A percentile compares a stretch with the other conserved stretches of the same genome.
Evolutionary conservation across 176 grass and related monocot species (phyloP).

Genomic region (Zea luxurians): DNA sequence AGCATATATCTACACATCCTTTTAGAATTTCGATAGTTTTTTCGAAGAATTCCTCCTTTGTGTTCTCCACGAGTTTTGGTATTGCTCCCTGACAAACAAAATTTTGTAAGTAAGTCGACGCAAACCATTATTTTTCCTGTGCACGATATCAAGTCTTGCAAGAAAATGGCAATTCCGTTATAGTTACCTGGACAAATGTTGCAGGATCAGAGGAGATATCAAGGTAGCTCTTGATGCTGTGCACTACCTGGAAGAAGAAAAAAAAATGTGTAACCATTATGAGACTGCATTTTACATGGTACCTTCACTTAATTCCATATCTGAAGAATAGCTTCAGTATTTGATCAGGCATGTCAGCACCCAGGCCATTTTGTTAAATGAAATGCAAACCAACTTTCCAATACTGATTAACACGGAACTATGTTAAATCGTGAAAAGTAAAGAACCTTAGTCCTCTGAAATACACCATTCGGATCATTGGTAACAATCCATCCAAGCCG

Average conservation of each 20-base stretch:
- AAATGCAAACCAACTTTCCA: neutral
- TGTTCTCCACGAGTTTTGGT: constrained; percentile 49
- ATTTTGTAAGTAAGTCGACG: neutral
- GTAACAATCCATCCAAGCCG: constrained; percentile 78
- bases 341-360: neutral
- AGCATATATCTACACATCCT: constrained; percentile 47
- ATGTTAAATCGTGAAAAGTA: neutral
- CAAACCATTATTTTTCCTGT: neutral
- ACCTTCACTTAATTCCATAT: neutral
- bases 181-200: constrained; percentile 69
- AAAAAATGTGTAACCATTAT: neutral
- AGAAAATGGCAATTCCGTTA: neutral
- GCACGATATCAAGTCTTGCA: neutral
- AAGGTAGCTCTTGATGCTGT: constrained; percentile 63
- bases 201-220: constrained; percentile 57
- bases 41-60: constrained; percentile 59
- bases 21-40: constrained; percentile 33
- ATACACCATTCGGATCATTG: constrained; percentile 54
- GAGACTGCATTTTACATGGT: neutral
- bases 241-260: constrained; percentile 44
- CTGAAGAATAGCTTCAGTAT: neutral
- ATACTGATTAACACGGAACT: neutral
- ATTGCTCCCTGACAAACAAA: constrained; percentile 51
- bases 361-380: neutral
- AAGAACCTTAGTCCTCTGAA: constrained; percentile 60